These are phyloP conservation scores for Monosporascus sp. DNA, from an alignment of 2,329 filamentous ascomycete genomes.

Conservation along the genomic window DNA sequence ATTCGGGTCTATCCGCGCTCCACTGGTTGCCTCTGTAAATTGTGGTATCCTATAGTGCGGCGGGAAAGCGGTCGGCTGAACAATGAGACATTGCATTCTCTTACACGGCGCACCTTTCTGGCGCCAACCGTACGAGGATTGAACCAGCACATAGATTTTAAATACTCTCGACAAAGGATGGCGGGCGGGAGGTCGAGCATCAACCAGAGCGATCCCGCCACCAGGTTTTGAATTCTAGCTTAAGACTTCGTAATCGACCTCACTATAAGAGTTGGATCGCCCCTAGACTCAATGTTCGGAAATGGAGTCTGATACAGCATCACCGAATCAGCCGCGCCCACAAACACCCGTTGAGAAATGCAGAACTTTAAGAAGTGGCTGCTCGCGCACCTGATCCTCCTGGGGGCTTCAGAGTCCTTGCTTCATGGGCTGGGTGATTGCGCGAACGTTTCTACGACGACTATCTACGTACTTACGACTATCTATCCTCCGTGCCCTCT, in stretches of 20 bases:
- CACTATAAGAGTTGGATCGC: neutral
- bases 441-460: slow-evolving; percentile 16
- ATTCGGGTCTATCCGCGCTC: no score
- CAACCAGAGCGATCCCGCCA: neutral
- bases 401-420: slow-evolving; percentile 11
- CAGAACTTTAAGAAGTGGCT: slow-evolving; percentile 10
- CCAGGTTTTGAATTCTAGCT: neutral
- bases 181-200: neutral
- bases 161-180: neutral
- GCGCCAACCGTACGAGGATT: neutral
- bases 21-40: no score
- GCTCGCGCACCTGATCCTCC: slow-evolving; percentile 12
- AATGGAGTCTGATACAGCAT: neutral
- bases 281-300: neutral
- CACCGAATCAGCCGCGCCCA: no score
- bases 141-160: neutral
- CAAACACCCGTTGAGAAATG: slow-evolving; percentile 10
- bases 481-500: slow-evolving; percentile 18
- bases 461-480: slow-evolving; percentile 20
- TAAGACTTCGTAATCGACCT: neutral
- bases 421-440: slow-evolving; percentile 13
- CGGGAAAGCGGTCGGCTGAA: neutral
- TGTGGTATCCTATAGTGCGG: no score
- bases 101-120: neutral
- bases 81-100: neutral